These are phyloP conservation scores for Excoecaria cochinchinensis DNA, from an alignment of 345 rosid genomes.

Conservation along the genomic window DNA sequence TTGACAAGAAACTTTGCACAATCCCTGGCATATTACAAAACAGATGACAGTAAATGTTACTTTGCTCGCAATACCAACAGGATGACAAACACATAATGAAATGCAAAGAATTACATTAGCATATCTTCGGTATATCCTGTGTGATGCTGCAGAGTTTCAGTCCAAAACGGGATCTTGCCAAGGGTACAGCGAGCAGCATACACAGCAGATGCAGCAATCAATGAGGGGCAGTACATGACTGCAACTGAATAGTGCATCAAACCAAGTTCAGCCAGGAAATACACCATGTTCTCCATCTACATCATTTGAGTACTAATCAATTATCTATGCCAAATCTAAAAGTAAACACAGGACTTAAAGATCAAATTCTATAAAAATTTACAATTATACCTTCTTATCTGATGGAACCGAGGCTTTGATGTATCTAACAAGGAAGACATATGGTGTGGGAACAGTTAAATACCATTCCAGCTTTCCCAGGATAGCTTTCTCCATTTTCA, in stretches of 20 bases:
- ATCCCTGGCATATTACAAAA: slow-evolving; percentile 38
- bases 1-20: slow-evolving; percentile 63
- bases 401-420: slow-evolving; percentile 65
- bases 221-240: slow-evolving; percentile 48
- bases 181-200: slow-evolving; percentile 83
- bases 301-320: slow-evolving; percentile 1
- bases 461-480: slow-evolving; percentile 76
- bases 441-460: slow-evolving; percentile 77
- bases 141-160: slow-evolving; percentile 60
- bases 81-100: background rate
- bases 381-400: slow-evolving; percentile 47
- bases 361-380: background rate
- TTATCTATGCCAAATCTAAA: background rate
- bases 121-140: slow-evolving; percentile 66
- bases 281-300: slow-evolving; percentile 75
- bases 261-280: slow-evolving; percentile 74
- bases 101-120: slow-evolving; percentile 42
- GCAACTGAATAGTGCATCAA: slow-evolving; percentile 57
- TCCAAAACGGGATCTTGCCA: slow-evolving; percentile 66
- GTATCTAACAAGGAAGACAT: slow-evolving; percentile 77
- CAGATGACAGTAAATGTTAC: background rate
- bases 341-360: background rate
- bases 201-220: slow-evolving; percentile 87
- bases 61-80: background rate
- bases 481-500: slow-evolving; percentile 78